Evolutionary conservation across 1,284 basidiomycete genomes (phyloP), one percentile per base, ranked within the genome.

Genomic region (Inonotus hispidus): DNA sequence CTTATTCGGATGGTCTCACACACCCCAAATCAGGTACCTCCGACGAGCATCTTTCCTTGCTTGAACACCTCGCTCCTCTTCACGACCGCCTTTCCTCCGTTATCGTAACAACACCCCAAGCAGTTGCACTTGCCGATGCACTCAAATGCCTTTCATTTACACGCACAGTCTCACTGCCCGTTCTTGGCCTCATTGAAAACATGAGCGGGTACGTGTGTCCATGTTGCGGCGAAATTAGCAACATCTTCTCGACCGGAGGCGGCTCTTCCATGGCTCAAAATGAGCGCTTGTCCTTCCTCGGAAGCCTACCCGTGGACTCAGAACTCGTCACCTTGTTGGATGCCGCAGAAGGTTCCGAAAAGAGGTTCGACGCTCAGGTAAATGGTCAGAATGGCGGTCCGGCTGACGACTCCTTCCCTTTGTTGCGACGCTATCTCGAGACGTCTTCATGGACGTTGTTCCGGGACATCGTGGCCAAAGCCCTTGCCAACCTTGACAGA

Each of bases 191-290:
- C 55, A 88, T 99, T 64, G 97, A 99, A 72, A 99, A 99, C 75
- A 98, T 99, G 97, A 93, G 93, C 62, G 97, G 97, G 45, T 99
- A 98, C 75, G 92, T 92, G 10, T 99, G 97, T 71, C 96, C 96
- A 23, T 95, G 92, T 70, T 95, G 93, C 68, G 89, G 90, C 25
- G 95, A 98, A 73, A 82, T 98, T 66, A 94, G 88, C 74, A 94
- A 97, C 70, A 86, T 97, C 55, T 99, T 98, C 76, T 97, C 95
- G 5, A 91, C 87, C 10, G 95, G 95, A 11, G 97, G 97, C 1
- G 97, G 95, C 0, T 84, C 90, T 74, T 88, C 86, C 68, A 87
- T 95, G 85, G 93, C 94, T 0, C 75, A 80, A 64, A 79, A 82
- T 49, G 92, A 95, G 71, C 81, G 77, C 6, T 70, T 98, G 27